These are phyloP conservation scores for Akanthomyces muscarius DNA, from an alignment of 2,329 filamentous ascomycete genomes.

Conservation along the genomic window DNA sequence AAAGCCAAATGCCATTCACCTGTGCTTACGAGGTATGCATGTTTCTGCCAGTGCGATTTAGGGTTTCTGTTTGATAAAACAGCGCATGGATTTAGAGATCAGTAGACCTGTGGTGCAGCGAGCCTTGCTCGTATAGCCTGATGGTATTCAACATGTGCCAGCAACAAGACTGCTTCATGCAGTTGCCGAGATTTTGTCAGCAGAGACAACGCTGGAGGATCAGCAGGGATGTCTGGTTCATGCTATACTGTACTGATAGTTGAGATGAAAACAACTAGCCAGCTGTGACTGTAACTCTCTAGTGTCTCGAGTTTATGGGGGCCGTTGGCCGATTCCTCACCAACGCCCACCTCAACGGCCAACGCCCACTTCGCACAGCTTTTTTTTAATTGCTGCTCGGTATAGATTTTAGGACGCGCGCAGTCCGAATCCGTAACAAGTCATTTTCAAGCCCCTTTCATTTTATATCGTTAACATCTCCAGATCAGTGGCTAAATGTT, in stretches of 20 bases:
- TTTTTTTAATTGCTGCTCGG: not conserved
- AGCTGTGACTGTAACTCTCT: not conserved
- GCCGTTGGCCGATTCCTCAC: not conserved
- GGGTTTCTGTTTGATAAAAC: too few relatives aligned
- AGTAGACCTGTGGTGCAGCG: too few relatives aligned
- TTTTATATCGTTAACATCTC: not conserved
- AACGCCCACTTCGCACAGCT: too few relatives aligned
- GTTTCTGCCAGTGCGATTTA: not conserved
- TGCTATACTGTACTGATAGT: not conserved
- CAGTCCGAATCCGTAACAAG: not conserved
- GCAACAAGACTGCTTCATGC: too few relatives aligned
- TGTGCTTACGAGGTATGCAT: not conserved
- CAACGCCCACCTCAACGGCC: not conserved
- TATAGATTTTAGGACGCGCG: not conserved
- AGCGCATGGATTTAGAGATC: too few relatives aligned
- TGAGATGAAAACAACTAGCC: not conserved
- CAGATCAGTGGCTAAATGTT: not conserved
- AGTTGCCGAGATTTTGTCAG: too few relatives aligned
- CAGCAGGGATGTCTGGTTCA: not conserved
- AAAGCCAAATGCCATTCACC: not conserved
- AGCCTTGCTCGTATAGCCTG: too few relatives aligned
- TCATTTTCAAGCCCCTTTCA: not conserved
- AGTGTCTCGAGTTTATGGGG: not conserved
- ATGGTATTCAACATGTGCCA: too few relatives aligned
- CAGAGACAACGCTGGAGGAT: not conserved